A percentile compares a stretch with the other conserved stretches of the same genome.
phyloP scores from a whole-genome alignment of 2,329 filamentous ascomycete species.

The Exophiala sp. region DNA sequence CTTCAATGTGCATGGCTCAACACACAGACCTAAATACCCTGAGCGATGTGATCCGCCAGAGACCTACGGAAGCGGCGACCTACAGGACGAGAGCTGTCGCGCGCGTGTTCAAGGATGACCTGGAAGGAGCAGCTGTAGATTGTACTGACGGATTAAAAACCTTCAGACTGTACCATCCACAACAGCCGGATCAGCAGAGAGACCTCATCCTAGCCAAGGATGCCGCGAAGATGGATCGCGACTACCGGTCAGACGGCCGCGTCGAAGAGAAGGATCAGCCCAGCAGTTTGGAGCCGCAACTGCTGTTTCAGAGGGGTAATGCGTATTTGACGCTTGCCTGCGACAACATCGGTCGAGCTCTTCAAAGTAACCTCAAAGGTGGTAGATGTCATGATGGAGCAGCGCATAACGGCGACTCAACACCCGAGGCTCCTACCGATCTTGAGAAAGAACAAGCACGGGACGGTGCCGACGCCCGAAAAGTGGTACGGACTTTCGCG shows the following conservation, averaged over 20 bases:
- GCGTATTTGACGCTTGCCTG: constrained; percentile 71
- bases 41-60: constrained; percentile 63
- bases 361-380: constrained; percentile 43
- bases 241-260: constrained; percentile 50
- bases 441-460: constrained; percentile 37
- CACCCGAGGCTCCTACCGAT: constrained; percentile 30
- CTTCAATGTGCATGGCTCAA: constrained; percentile 68
- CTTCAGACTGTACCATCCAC: constrained; percentile 52
- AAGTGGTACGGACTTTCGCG: constrained; percentile 68
- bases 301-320: constrained; percentile 72
- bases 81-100: constrained; percentile 71
- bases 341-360: constrained; percentile 57
- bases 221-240: constrained; percentile 36
- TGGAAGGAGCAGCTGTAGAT: constrained; percentile 65
- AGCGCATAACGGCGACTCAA: background rate
- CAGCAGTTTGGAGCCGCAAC: constrained; percentile 68
- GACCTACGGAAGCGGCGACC: constrained; percentile 63
- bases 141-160: constrained; percentile 63
- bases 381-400: background rate
- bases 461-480: constrained; percentile 57
- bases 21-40: constrained; percentile 66
- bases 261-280: constrained; percentile 65
- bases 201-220: constrained; percentile 47
- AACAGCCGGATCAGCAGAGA: constrained; percentile 52
- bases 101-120: constrained; percentile 71